Conservation (phyloP, 139 green algal species). For the Asterochloris erici region DNA sequence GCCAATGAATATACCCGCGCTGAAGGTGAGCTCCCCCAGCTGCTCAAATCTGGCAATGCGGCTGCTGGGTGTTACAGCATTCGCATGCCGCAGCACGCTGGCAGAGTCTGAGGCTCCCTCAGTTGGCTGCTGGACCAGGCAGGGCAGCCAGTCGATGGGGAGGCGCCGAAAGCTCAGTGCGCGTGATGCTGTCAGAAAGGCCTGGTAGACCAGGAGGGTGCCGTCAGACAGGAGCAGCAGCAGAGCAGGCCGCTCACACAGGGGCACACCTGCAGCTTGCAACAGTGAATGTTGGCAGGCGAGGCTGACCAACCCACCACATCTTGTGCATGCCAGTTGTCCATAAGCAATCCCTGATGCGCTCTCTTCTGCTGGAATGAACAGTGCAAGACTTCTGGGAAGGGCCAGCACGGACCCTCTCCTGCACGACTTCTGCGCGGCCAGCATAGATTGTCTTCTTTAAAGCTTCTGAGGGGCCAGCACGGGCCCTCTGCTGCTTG, state of each 20-base stretch:
- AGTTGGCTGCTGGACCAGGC: not conserved
- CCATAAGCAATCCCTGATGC: too few species aligned
- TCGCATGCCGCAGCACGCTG: not conserved
- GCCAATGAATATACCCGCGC: slow-evolving; percentile 34
- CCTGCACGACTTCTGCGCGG: too few species aligned
- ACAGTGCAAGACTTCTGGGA: too few species aligned
- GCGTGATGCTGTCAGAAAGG: slow-evolving; percentile 18
- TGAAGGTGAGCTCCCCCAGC: slow-evolving; percentile 36
- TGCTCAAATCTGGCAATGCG: slow-evolving; percentile 33
- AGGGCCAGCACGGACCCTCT: too few species aligned
- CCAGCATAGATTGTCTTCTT: too few species aligned
- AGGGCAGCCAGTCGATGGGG: slow-evolving; percentile 27
- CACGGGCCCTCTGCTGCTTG: too few species aligned
- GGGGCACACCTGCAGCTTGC: not conserved
- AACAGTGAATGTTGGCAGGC: too few species aligned
- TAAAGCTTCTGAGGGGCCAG: too few species aligned
- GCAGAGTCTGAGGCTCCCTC: not conserved
- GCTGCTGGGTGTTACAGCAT: slow-evolving; percentile 1
- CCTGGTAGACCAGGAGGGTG: slow-evolving; percentile 62
- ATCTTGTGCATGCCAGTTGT: too few species aligned
- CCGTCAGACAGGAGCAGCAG: slow-evolving; percentile 61
- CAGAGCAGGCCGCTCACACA: slow-evolving; percentile 51
- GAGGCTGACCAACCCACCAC: too few species aligned
- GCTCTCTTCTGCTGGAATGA: too few species aligned
- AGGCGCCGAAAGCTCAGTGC: slow-evolving; percentile 40